These are phyloP conservation scores for Angomonas ambiguus DNA, from an alignment of 208 protist species.

Conservation along the genomic window DNA sequence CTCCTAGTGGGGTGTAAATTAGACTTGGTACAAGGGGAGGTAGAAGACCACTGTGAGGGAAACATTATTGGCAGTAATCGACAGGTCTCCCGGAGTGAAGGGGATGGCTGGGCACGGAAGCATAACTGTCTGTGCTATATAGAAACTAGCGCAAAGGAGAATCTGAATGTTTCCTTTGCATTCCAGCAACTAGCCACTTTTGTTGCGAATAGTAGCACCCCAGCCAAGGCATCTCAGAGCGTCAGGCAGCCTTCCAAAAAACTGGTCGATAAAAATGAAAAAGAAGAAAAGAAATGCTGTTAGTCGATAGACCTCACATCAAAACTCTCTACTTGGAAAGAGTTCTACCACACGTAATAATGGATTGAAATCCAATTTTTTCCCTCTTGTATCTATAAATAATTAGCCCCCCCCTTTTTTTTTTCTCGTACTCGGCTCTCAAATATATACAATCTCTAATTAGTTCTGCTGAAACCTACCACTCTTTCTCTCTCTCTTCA, in stretches of 20 bases:
- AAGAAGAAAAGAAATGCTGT: conserved; percentile 15
- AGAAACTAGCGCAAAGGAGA: conserved; percentile 86
- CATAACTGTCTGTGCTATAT: conserved; percentile 80
- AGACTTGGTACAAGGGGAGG: conserved; percentile 59
- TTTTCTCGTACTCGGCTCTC: too few relatives aligned
- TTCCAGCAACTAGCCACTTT: conserved; percentile 85
- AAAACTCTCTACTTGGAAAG: too few relatives aligned
- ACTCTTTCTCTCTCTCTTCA: too few relatives aligned
- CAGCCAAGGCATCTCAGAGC: conserved; percentile 16
- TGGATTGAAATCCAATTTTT: too few relatives aligned
- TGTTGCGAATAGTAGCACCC: conserved; percentile 32
- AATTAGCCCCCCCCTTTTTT: too few relatives aligned
- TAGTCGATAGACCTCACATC: too few relatives aligned
- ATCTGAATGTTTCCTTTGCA: conserved; percentile 77
- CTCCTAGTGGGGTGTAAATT: conserved; percentile 87
- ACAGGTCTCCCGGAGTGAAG: conserved; percentile 76
- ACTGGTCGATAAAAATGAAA: neutral
- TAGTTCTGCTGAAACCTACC: too few relatives aligned
- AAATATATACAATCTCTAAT: too few relatives aligned
- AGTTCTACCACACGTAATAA: too few relatives aligned
- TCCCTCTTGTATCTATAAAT: too few relatives aligned
- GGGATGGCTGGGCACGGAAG: conserved; percentile 69
- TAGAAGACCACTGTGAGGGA: conserved; percentile 47
- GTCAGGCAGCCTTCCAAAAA: conserved; percentile 13
- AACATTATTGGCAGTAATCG: conserved; percentile 69